phyloP scores from a whole-genome alignment of 208 protist genomes.

The Wallacemonas sp. region DNA sequence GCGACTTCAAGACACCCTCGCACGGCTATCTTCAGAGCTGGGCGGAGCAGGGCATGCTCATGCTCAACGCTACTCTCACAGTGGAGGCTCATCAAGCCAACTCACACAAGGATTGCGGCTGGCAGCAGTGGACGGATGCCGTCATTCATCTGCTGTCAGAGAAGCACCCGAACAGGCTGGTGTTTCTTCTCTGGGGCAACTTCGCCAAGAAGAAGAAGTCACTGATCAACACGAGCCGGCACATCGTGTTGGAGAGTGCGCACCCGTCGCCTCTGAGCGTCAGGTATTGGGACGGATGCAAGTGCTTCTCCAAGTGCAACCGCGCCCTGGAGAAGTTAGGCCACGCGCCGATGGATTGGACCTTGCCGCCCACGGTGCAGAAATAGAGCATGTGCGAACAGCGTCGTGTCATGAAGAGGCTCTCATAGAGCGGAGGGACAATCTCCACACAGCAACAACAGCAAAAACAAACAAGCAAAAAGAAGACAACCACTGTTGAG shows the following conservation, averaged over 20 bases:
- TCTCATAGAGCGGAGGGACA: too few species aligned
- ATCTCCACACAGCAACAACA: background rate
- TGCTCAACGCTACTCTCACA: constrained; percentile 97
- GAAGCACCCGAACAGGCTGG: constrained; percentile 54
- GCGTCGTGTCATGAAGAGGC: too few species aligned
- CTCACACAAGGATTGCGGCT: constrained; percentile 93
- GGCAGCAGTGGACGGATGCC: constrained; percentile 95
- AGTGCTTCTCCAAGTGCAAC: constrained; percentile 89
- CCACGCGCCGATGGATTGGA: constrained; percentile 81
- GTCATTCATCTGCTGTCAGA: constrained; percentile 87
- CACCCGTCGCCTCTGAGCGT: constrained; percentile 89
- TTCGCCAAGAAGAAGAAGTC: constrained; percentile 91
- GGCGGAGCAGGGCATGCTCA: constrained; percentile 96
- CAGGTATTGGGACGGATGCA: constrained; percentile 70
- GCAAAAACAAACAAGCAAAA: background rate
- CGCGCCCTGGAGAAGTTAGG: constrained; percentile 48
- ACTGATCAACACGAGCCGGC: constrained; percentile 82
- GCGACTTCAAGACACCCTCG: constrained; percentile 76
- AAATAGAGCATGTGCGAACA: too few species aligned
- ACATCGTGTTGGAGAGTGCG: constrained; percentile 86
- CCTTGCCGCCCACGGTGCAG: constrained; percentile 40
- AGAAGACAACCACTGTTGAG: background rate
- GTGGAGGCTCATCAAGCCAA: constrained; percentile 93
- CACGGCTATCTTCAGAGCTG: constrained; percentile 95
- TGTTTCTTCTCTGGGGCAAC: constrained; percentile 97